Conservation (phyloP, 2,329 filamentous ascomycete species). For the Exophiala alcalophila region DNA sequence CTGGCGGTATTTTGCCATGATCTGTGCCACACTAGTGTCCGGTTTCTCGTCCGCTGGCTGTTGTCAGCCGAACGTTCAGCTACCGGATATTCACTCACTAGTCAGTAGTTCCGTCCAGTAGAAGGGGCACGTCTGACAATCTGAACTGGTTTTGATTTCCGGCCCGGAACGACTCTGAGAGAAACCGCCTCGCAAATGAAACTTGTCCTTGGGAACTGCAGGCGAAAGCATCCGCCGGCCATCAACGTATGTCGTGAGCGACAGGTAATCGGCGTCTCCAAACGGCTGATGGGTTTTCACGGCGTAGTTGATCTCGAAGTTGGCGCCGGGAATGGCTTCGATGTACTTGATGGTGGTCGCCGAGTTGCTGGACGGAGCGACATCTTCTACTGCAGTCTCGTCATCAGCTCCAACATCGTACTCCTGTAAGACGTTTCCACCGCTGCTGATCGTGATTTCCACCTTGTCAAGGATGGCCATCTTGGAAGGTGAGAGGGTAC, state of each 20-base stretch:
- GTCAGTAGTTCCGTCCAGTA: constrained; percentile 3
- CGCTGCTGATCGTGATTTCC: constrained; percentile 9
- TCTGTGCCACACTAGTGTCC: neutral
- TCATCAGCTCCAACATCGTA: neutral
- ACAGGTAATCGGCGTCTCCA: constrained; percentile 2
- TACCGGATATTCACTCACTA: neutral
- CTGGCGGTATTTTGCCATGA: constrained; percentile 1
- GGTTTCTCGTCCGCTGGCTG: constrained; percentile 2
- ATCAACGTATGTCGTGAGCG: neutral
- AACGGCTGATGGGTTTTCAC: neutral
- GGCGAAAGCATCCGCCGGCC: constrained; percentile 1
- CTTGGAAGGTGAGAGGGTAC: too few species aligned
- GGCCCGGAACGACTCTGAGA: too few species aligned
- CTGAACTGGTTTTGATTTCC: too few species aligned
- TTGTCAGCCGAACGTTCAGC: neutral
- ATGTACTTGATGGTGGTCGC: constrained; percentile 9
- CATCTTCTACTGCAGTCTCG: neutral
- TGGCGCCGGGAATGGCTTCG: constrained; percentile 6
- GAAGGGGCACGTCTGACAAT: neutral
- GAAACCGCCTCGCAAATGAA: too few species aligned
- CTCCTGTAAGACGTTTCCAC: neutral
- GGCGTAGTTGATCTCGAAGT: constrained; percentile 5
- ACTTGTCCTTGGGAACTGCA: too few species aligned
- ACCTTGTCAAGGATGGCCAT: constrained; percentile 16
- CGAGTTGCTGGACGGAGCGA: neutral